These are phyloP conservation scores for Pilatotrama ljubarskyi DNA, from an alignment of 768 basidiomycete species.

Conservation along the genomic window DNA sequence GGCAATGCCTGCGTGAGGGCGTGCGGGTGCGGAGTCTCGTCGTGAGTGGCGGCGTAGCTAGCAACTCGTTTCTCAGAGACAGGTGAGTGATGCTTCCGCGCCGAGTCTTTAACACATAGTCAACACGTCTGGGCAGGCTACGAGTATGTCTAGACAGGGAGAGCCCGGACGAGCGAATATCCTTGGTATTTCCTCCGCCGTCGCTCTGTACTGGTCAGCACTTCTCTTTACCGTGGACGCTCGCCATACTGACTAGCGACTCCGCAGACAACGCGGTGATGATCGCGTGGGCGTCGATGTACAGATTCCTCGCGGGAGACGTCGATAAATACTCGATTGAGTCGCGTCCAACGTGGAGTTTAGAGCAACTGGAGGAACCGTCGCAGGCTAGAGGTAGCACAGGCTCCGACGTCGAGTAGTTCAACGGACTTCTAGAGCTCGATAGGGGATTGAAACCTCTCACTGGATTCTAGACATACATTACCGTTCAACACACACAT, in stretches of 20 bases:
- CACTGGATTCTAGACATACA: too few relatives aligned
- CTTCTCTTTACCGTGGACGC: not conserved
- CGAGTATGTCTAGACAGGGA: constrained; percentile 30
- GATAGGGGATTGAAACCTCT: too few relatives aligned
- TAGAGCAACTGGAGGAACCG: constrained; percentile 57
- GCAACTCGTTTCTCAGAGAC: constrained; percentile 68
- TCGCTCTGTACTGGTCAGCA: constrained; percentile 76
- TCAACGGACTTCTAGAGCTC: too few relatives aligned
- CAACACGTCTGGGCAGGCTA: constrained; percentile 32
- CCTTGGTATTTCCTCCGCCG: constrained; percentile 72
- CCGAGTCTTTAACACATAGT: constrained; percentile 23
- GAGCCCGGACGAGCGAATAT: constrained; percentile 37
- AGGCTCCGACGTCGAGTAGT: not conserved
- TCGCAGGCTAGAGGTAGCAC: not conserved
- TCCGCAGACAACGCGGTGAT: constrained; percentile 89
- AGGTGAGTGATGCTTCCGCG: constrained; percentile 45
- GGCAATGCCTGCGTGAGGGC: constrained; percentile 43
- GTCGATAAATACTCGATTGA: constrained; percentile 62
- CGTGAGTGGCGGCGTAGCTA: constrained; percentile 92
- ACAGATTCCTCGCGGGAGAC: constrained; percentile 66
- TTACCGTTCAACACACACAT: too few relatives aligned
- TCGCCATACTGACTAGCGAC: not conserved
- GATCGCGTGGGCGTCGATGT: constrained; percentile 92
- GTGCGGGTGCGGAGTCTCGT: constrained; percentile 61
- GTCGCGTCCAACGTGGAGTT: constrained; percentile 73